Conservation (phyloP, 164 flowering plant species). For the Protea cynaroides region DNA sequence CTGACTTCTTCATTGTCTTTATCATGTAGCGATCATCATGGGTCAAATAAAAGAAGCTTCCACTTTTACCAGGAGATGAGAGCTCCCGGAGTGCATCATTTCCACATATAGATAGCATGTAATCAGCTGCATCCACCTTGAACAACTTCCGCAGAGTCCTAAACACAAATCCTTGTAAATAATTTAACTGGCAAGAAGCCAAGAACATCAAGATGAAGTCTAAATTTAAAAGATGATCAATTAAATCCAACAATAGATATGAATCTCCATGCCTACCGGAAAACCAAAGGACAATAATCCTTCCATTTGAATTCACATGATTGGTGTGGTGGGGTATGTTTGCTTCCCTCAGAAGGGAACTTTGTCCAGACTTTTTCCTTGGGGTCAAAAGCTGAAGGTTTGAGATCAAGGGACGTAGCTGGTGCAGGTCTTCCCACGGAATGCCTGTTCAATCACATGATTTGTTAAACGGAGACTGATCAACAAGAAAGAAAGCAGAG, state of each 20-base stretch:
- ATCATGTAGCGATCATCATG: slow-evolving; percentile 89
- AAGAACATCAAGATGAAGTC: background rate
- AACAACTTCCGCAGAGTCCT: slow-evolving; percentile 74
- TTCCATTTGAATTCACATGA: slow-evolving; percentile 81
- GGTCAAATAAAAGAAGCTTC: slow-evolving; percentile 83
- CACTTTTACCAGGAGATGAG: slow-evolving; percentile 89
- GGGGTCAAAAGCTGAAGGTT: slow-evolving; percentile 74
- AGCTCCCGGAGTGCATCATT: slow-evolving; percentile 80
- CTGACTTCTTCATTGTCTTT: slow-evolving; percentile 83
- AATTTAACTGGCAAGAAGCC: background rate
- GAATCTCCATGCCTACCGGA: slow-evolving; percentile 40
- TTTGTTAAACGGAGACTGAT: background rate
- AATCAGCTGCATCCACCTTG: slow-evolving; percentile 81
- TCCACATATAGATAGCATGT: slow-evolving; percentile 84
- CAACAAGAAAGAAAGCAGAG: background rate
- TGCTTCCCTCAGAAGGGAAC: slow-evolving; percentile 79
- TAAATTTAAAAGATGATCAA: background rate
- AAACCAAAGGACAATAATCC: slow-evolving; percentile 84
- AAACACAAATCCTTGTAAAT: slow-evolving; percentile 6
- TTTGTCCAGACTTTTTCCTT: slow-evolving; percentile 79
- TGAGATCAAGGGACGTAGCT: slow-evolving; percentile 46
- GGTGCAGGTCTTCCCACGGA: slow-evolving; percentile 63
- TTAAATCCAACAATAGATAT: background rate
- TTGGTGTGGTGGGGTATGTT: slow-evolving; percentile 75
- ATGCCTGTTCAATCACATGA: slow-evolving; percentile 36